Evolutionary conservation across 495 filamentous ascomycete genomes (phyloP), one percentile per base, ranked within the genome.

Genomic region (Xylaria curta): DNA sequence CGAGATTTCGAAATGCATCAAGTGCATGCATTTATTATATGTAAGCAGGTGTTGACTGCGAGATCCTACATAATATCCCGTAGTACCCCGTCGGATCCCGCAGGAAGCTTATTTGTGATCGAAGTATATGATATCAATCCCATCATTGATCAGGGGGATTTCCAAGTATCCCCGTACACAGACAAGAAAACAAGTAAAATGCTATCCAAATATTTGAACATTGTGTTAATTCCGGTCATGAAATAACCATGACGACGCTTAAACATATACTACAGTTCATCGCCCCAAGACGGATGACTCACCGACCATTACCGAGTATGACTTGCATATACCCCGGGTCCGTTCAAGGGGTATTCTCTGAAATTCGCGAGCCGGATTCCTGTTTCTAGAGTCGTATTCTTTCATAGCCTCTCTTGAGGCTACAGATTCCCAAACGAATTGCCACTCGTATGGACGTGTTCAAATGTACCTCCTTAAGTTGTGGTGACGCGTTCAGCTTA

Each of bases 231-330:
- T 54, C 21, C 21, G 10, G 47, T 7, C 8, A 44, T 24, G 36
- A 68, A 17, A 12, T 58, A 42, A 5, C 36, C 28, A 68, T 42
- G 4, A 24, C 28, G 36, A 68, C 56, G 51, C 33, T 67, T 33
- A 36, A 47, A 59, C 59, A 40, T 68, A 68, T 13, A 31, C 13
- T 60, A 47, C 66, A 60, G 26, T 58, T 19, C 24, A 60, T 28
- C n/a, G 47, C 58, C 53, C 15, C 6, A 42, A 21, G 53, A 60
- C n/a, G 8, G 17, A 53, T 28, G 44, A 47, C 21, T 13, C 36
- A 12, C 21, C 17, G 10, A 49, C 42, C 10, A 46, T 38, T 53
- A 21, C 31, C 17, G 3, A 19, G 21, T 56, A 44, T 51, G 31
- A 58, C 44, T 58, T 17, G 31, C n/a, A 4, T 58, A 19, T 15